Conservation (phyloP, 2,329 filamentous ascomycete genomes). For the Colletotrichum australisinense region DNA sequence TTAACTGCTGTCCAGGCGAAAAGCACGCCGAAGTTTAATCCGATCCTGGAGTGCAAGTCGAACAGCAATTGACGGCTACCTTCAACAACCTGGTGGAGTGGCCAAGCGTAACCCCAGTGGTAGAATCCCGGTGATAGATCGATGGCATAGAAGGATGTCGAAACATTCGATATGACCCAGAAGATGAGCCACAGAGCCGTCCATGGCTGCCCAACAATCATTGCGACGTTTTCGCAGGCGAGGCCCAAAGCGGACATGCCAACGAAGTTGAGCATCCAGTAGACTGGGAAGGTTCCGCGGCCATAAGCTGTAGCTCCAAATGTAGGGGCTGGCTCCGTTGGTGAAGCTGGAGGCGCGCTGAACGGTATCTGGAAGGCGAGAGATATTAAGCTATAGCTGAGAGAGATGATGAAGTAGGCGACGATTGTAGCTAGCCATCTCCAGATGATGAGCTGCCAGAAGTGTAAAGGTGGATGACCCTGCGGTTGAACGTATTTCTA, state of each 20-base stretch:
- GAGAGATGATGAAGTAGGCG: slow-evolving; percentile 71
- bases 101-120: slow-evolving; percentile 72
- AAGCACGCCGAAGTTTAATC: slow-evolving; percentile 70
- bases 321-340: slow-evolving; percentile 52
- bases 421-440: slow-evolving; percentile 65
- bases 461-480: slow-evolving; percentile 67
- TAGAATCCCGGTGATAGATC: slow-evolving; percentile 70
- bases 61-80: slow-evolving; percentile 71
- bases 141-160: slow-evolving; percentile 69
- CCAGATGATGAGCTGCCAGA: slow-evolving; percentile 68
- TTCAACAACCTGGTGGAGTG: slow-evolving; percentile 71
- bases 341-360: slow-evolving; percentile 55
- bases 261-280: slow-evolving; percentile 72
- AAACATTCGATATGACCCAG: slow-evolving; percentile 75
- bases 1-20: slow-evolving; percentile 68
- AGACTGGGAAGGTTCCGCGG: slow-evolving; percentile 68
- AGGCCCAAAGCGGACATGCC: slow-evolving; percentile 73
- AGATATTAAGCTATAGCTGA: slow-evolving; percentile 72
- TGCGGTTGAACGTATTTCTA: slow-evolving; percentile 63
- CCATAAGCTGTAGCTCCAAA: slow-evolving; percentile 66
- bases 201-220: slow-evolving; percentile 72
- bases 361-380: slow-evolving; percentile 74
- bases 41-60: slow-evolving; percentile 67
- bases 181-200: slow-evolving; percentile 72
- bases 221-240: slow-evolving; percentile 73